phyloP scores from a whole-genome alignment of 2,329 filamentous ascomycete genomes.

The Beauveria scarabaeidicola region DNA sequence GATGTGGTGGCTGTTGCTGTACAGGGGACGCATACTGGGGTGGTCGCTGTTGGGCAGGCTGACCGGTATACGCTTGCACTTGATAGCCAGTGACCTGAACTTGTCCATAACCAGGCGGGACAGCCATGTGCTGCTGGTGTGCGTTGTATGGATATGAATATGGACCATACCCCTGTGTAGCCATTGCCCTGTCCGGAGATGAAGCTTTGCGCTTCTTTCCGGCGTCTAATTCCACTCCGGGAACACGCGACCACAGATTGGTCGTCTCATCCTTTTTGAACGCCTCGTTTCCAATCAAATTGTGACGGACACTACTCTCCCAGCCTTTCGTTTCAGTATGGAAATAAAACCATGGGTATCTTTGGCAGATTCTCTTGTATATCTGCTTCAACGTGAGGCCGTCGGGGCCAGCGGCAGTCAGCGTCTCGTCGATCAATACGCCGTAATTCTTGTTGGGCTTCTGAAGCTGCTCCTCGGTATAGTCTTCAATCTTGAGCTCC shows the following conservation, averaged over 20 bases:
- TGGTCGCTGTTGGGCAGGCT: conserved; percentile 14
- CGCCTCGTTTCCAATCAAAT: conserved; percentile 53
- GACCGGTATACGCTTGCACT: conserved; percentile 22
- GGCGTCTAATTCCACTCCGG: conserved; percentile 49
- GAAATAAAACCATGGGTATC: conserved; percentile 53
- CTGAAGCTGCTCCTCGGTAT: conserved; percentile 48
- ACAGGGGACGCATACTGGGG: conserved; percentile 5
- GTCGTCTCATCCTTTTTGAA: conserved; percentile 51
- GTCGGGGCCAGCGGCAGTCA: conserved; percentile 43
- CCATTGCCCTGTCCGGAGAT: conserved; percentile 40
- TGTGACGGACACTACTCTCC: conserved; percentile 58
- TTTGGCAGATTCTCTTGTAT: conserved; percentile 51
- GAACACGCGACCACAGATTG: conserved; percentile 49
- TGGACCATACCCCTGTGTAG: conserved; percentile 29
- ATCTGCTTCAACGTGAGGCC: conserved; percentile 53
- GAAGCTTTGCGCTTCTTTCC: conserved; percentile 51
- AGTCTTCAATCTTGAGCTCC: conserved; percentile 45
- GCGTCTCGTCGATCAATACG: conserved; percentile 51
- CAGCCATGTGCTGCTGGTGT: conserved; percentile 25
- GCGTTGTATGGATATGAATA: conserved; percentile 28
- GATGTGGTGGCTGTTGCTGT: conserved; percentile 18
- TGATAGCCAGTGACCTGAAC: conserved; percentile 25
- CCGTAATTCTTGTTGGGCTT: conserved; percentile 57
- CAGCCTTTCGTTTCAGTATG: conserved; percentile 55
- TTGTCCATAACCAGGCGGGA: conserved; percentile 27